phyloP scores from a whole-genome alignment of 768 basidiomycete genomes.

The Floccularia luteovirens region DNA sequence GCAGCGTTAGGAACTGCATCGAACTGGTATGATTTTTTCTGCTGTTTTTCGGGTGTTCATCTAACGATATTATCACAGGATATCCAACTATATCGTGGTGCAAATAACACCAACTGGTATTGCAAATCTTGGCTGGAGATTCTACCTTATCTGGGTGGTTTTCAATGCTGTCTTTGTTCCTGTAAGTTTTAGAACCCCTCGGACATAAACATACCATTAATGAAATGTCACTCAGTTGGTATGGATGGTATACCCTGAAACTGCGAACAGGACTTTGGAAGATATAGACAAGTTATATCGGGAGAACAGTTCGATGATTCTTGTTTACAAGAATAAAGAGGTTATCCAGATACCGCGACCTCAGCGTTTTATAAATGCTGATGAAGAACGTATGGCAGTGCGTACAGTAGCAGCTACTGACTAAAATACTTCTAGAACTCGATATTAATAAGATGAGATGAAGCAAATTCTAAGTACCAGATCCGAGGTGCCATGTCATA shows the following conservation, averaged over 20 bases:
- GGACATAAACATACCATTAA: background rate
- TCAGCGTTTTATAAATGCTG: slow-evolving; percentile 31
- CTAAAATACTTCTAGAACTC: background rate
- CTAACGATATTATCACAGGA: slow-evolving; percentile 18
- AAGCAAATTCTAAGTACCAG: no score
- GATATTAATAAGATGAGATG: no score
- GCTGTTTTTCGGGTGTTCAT: background rate
- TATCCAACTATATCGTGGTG: slow-evolving; percentile 44
- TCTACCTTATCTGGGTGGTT: slow-evolving; percentile 41
- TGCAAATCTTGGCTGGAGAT: slow-evolving; percentile 37
- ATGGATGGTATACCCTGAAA: slow-evolving; percentile 41
- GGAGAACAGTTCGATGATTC: slow-evolving; percentile 31
- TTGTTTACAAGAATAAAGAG: slow-evolving; percentile 34
- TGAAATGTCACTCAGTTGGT: slow-evolving; percentile 21
- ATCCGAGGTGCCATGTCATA: no score
- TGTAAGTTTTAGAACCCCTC: slow-evolving; percentile 17
- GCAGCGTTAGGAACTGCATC: slow-evolving; percentile 40
- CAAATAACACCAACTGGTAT: slow-evolving; percentile 42
- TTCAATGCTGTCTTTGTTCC: slow-evolving; percentile 44
- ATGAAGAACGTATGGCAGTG: slow-evolving; percentile 17
- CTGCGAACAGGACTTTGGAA: slow-evolving; percentile 40
- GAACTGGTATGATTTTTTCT: slow-evolving; percentile 26
- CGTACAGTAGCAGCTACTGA: slow-evolving; percentile 2
- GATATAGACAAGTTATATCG: slow-evolving; percentile 42
- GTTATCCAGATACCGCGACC: slow-evolving; percentile 35